Conservation (phyloP, 2,329 filamentous ascomycete species). For the Intubia oerlemansii region DNA sequence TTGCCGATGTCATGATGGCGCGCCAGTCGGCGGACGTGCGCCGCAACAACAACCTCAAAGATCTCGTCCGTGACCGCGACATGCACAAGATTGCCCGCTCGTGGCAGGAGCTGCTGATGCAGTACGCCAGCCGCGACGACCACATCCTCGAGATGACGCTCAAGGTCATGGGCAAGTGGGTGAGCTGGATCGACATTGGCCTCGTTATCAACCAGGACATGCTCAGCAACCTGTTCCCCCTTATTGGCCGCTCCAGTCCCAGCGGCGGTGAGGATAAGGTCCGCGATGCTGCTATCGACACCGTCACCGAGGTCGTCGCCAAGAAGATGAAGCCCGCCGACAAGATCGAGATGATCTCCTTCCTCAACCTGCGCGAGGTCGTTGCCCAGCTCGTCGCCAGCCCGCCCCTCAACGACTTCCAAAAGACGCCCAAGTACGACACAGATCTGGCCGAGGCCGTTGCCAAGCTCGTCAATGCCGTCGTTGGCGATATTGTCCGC, state of each 20-base stretch:
- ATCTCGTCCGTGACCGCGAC: constrained; percentile 68
- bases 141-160: constrained; percentile 68
- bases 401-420: constrained; percentile 56
- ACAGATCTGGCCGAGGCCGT: constrained; percentile 89
- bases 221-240: constrained; percentile 64
- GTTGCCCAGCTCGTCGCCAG: constrained; percentile 71
- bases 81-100: constrained; percentile 72
- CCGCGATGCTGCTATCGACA: constrained; percentile 78
- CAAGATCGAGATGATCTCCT: constrained; percentile 84
- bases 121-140: constrained; percentile 52
- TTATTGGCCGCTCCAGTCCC: constrained; percentile 55
- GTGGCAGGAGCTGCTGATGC: constrained; percentile 76
- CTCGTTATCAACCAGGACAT: constrained; percentile 80
- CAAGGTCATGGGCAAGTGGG: constrained; percentile 87
- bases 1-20: constrained; percentile 75
- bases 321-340: constrained; percentile 95
- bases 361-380: constrained; percentile 71
- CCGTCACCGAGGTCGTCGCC: constrained; percentile 83
- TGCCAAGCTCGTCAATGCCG: constrained; percentile 85
- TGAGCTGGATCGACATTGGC: constrained; percentile 95
- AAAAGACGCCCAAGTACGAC: constrained; percentile 73
- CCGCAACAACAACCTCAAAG: constrained; percentile 77
- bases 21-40: constrained; percentile 61
- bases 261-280: constrained; percentile 52
- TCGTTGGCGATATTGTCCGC: constrained; percentile 67